Evolutionary conservation across 2,329 filamentous ascomycete genomes (phyloP).

Genomic region (Colletotrichum sp.): DNA sequence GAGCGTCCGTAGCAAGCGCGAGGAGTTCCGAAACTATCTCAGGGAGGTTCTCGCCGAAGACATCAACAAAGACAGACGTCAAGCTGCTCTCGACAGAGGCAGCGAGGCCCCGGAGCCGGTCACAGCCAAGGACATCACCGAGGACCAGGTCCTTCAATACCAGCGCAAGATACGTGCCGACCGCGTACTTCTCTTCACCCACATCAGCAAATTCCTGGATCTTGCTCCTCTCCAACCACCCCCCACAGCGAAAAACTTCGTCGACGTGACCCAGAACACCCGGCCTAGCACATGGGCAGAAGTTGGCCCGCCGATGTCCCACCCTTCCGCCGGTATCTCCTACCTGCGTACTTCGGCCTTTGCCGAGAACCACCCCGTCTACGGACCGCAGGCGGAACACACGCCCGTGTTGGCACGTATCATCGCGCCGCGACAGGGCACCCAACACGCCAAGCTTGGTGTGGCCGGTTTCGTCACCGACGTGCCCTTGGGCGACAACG

Average conservation of each 20-base stretch:
- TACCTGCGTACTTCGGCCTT: conserved; percentile 62
- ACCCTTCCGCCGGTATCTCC: conserved; percentile 67
- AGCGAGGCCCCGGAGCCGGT: conserved; percentile 32
- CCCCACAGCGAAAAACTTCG: conserved; percentile 30
- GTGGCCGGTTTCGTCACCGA: conserved; percentile 59
- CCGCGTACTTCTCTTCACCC: conserved; percentile 52
- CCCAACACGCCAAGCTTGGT: conserved; percentile 49
- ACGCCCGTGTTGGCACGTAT: conserved; percentile 57
- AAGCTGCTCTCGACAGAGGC: conserved; percentile 43
- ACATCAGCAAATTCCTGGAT: conserved; percentile 67
- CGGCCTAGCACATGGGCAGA: conserved; percentile 51
- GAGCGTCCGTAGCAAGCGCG: conserved; percentile 56
- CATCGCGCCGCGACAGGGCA: conserved; percentile 45
- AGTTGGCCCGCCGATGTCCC: conserved; percentile 62
- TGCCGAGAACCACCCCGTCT: conserved; percentile 65
- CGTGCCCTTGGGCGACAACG: conserved; percentile 44
- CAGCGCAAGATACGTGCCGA: conserved; percentile 59
- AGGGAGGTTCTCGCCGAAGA: conserved; percentile 52
- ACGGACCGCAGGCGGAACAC: conserved; percentile 60
- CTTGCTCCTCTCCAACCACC: conserved; percentile 55
- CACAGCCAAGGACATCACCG: conserved; percentile 46
- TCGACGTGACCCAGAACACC: conserved; percentile 24
- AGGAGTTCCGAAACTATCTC: conserved; percentile 61
- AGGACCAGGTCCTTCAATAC: conserved; percentile 56
- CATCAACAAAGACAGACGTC: conserved; percentile 41